Evolutionary conservation across 2,329 filamentous ascomycete species (phyloP), one percentile per base, ranked within the genome.

Genomic region (Botrytis byssoidea): DNA sequence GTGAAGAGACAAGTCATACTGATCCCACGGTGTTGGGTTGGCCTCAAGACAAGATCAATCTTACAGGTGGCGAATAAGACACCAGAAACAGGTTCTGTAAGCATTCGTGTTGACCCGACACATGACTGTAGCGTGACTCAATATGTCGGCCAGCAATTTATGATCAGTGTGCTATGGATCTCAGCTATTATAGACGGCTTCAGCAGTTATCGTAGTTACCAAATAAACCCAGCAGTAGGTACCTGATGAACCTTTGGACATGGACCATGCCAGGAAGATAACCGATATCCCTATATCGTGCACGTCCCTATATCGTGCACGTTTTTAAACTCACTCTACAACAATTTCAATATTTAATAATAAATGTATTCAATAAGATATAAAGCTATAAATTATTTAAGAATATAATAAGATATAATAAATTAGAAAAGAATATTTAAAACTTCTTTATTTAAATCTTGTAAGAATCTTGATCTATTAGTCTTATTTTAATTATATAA

Each of bases 21-120:
- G 20, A 68, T 46, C 6, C 55, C 29, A 12, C 48, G 20, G 9
- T 22, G 48, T 32, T 42, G 65, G 29, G 10, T 9, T 68, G 3
- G 35, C 32, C 46, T 68, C 37, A 55, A 55, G 46, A 20, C 51
- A 57, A 40, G 32, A n/a, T 35, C 18, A 10, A 18, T 68, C 35
- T 29, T 68, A n/a, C 7, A 57, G 35, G 20, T 40, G 66, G 35
- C 29, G 44, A 29, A 42, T 6, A 46, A 68, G 48, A 37, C 44
- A 68, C 66, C 46, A 68, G 66, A 42, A 57, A 32, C 35, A 40
- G 20, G 48, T 32, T 40, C 66, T 57, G 44, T 68, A 57, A 40
- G 66, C 32, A 18, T 57, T 68, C 32, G 66, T 68, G 37, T 68
- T 68, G 66, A 57, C 42, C 3, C n/a, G 22, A 48, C 46, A 48